Evolutionary conservation across 306 rosid species (phyloP).

Genomic region (Castanea crenata): DNA sequence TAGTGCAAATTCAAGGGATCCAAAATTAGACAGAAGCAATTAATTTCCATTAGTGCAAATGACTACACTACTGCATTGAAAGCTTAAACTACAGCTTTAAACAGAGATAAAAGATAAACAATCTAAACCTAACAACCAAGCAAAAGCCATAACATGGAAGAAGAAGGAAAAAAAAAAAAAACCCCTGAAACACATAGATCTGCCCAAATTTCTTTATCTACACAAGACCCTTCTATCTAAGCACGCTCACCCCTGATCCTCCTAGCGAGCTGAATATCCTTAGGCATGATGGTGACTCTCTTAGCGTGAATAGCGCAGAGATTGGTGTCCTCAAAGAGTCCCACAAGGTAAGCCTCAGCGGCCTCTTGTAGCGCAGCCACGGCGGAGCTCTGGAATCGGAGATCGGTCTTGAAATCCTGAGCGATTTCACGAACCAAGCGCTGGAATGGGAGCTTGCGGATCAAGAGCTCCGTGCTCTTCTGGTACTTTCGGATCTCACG

Average conservation of each 20-base stretch:
- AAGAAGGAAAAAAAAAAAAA: too few relatives aligned
- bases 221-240: neutral
- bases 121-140: too few relatives aligned
- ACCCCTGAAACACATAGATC: too few relatives aligned
- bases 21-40: too few relatives aligned
- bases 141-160: too few relatives aligned
- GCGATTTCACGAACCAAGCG: conserved; percentile 32
- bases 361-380: conserved; percentile 34
- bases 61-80: too few relatives aligned
- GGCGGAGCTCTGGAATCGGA: conserved; percentile 37
- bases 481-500: conserved; percentile 38
- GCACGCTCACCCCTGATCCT: conserved; percentile 36
- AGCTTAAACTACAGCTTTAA: too few relatives aligned
- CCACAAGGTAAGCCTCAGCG: conserved; percentile 28
- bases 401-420: conserved; percentile 34
- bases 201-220: too few relatives aligned
- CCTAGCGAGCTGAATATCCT: conserved; percentile 32
- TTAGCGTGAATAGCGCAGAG: conserved; percentile 32
- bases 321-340: conserved; percentile 30
- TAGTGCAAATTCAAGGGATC: too few relatives aligned
- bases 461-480: conserved; percentile 35
- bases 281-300: conserved; percentile 31
- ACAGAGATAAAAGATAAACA: too few relatives aligned
- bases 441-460: conserved; percentile 33
- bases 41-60: too few relatives aligned